Percentiles rank a stretch among this genome's conserved stretches.
These are phyloP conservation scores for Boletus rubescentipes DNA, from an alignment of 768 basidiomycete genomes.

Conservation along the genomic window DNA sequence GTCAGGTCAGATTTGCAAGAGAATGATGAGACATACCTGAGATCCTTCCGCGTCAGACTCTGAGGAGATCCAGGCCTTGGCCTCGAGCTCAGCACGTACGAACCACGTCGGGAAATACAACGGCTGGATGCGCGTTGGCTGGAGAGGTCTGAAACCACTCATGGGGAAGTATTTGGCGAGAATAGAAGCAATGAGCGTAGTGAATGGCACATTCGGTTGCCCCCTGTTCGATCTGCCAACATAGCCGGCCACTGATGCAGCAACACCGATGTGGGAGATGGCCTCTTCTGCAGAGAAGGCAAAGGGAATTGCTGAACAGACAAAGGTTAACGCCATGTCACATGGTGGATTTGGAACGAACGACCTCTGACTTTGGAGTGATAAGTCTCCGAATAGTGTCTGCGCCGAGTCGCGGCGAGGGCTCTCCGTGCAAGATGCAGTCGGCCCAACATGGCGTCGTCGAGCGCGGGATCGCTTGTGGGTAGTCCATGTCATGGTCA, in stretches of 20 bases:
- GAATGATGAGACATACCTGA: constrained; percentile 20
- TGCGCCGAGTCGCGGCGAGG: neutral
- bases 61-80: constrained; percentile 29
- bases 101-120: constrained; percentile 67
- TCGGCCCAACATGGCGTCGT: constrained; percentile 19
- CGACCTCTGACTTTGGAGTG: constrained; percentile 42
- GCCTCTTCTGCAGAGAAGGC: constrained; percentile 46
- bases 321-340: constrained; percentile 7
- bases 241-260: constrained; percentile 32
- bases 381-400: constrained; percentile 29
- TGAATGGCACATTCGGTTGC: constrained; percentile 17
- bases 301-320: constrained; percentile 50
- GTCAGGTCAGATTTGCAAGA: constrained; percentile 6
- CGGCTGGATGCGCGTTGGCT: constrained; percentile 47
- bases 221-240: constrained; percentile 18
- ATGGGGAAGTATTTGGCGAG: constrained; percentile 39
- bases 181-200: constrained; percentile 28
- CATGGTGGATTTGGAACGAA: constrained; percentile 1
- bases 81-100: constrained; percentile 52
- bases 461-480: neutral
- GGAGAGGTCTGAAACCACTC: constrained; percentile 39
- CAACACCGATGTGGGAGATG: constrained; percentile 37
- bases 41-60: constrained; percentile 22
- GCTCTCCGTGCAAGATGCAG: constrained; percentile 3
- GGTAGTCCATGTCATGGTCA: constrained; percentile 11